Conservation (phyloP, 768 basidiomycete species). For the Lentinula sp. region DNA sequence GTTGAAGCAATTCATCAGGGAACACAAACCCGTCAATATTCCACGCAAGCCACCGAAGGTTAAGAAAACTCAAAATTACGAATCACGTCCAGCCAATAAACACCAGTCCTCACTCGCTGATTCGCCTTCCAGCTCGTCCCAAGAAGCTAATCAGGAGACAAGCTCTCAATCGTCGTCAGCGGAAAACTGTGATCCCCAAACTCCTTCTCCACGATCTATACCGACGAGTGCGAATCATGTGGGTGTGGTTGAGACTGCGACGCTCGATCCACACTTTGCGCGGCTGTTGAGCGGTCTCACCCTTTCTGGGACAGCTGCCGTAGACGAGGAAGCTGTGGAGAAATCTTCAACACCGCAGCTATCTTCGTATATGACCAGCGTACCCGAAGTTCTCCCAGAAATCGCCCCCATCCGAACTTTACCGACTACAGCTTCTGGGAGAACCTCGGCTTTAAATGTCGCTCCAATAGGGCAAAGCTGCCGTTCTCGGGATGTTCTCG, state of each 20-base stretch:
- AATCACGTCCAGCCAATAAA: constrained; percentile 10
- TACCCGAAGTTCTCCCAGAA: constrained; percentile 3
- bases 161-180: constrained; percentile 61
- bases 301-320: constrained; percentile 38
- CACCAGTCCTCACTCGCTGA: constrained; percentile 5
- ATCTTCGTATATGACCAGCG: not conserved
- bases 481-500: not conserved
- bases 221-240: constrained; percentile 29
- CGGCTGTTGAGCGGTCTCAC: constrained; percentile 58
- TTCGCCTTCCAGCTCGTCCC: constrained; percentile 16
- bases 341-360: constrained; percentile 10
- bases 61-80: constrained; percentile 18
- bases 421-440: not conserved
- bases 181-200: constrained; percentile 56
- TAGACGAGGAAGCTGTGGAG: constrained; percentile 7
- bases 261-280: constrained; percentile 67
- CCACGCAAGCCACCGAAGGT: constrained; percentile 30
- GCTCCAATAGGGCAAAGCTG: not conserved
- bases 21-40: constrained; percentile 47
- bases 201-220: constrained; percentile 55
- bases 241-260: constrained; percentile 20
- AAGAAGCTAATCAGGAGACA: constrained; percentile 49
- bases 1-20: constrained; percentile 63
- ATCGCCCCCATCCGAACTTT: constrained; percentile 10
- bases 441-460: not conserved